Percentiles rank a stretch among this genome's conserved stretches.
These are phyloP conservation scores for Cryphonectria parasitica DNA, from an alignment of 2,329 filamentous ascomycete genomes.

Conservation along the genomic window DNA sequence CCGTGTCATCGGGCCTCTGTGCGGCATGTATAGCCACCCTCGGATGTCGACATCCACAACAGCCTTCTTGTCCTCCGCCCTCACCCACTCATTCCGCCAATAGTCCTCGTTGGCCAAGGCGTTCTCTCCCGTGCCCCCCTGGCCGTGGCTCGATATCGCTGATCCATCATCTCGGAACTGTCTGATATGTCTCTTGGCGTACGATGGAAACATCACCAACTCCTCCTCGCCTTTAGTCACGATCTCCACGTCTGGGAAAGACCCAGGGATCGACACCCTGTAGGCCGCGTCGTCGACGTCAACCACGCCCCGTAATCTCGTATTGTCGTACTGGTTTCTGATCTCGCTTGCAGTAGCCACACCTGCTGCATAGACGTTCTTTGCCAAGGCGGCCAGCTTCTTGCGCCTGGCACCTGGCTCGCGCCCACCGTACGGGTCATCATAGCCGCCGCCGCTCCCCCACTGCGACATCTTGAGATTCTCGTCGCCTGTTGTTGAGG, in stretches of 20 bases:
- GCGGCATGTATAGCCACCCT: constrained; percentile 92
- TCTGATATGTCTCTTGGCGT: constrained; percentile 74
- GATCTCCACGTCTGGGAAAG: constrained; percentile 85
- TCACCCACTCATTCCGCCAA: constrained; percentile 79
- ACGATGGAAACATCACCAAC: constrained; percentile 94
- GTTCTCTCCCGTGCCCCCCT: constrained; percentile 33
- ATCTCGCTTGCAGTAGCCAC: constrained; percentile 62
- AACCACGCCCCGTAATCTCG: constrained; percentile 46
- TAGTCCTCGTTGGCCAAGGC: constrained; percentile 68
- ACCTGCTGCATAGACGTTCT: constrained; percentile 59
- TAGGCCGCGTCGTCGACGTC: constrained; percentile 36
- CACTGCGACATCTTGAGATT: constrained; percentile 32
- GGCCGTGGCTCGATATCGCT: constrained; percentile 21
- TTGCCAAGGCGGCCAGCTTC: constrained; percentile 72
- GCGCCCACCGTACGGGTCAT: constrained; percentile 39
- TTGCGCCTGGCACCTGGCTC: constrained; percentile 75
- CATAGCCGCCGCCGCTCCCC: constrained; percentile 36
- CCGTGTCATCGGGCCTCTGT: constrained; percentile 80
- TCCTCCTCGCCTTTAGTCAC: constrained; percentile 81
- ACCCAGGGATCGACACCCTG: constrained; percentile 65
- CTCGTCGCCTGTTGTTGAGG: constrained; percentile 28
- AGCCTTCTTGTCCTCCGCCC: constrained; percentile 78
- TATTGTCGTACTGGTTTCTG: constrained; percentile 62
- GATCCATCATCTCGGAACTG: constrained; percentile 58
- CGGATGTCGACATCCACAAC: constrained; percentile 93